These are phyloP conservation scores for Tubosaeta brunneosetosa DNA, from an alignment of 768 basidiomycete species.

Conservation along the genomic window DNA sequence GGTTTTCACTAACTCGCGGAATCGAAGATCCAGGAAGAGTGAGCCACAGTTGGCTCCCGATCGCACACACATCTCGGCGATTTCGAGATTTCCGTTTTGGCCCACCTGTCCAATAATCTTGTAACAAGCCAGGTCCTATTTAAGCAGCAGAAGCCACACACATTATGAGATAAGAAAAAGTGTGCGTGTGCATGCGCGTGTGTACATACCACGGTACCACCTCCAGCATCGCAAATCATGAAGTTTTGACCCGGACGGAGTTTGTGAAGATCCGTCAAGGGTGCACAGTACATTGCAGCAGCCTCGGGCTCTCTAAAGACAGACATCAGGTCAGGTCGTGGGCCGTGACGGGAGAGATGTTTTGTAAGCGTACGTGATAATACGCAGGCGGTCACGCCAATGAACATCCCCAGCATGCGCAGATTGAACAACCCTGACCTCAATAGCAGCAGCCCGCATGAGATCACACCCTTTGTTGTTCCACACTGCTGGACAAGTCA, in stretches of 20 bases:
- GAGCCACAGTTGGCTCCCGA: slow-evolving; percentile 87
- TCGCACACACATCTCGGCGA: slow-evolving; percentile 85
- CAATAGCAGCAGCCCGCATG: slow-evolving; percentile 82
- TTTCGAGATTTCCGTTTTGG: slow-evolving; percentile 75
- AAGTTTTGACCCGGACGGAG: slow-evolving; percentile 79
- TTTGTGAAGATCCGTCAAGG: slow-evolving; percentile 74
- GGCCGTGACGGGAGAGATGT: slow-evolving; percentile 3
- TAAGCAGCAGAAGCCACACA: slow-evolving; percentile 5
- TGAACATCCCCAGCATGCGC: slow-evolving; percentile 61
- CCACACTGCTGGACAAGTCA: slow-evolving; percentile 92
- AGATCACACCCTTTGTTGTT: slow-evolving; percentile 80
- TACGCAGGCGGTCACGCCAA: slow-evolving; percentile 78
- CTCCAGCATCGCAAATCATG: slow-evolving; percentile 92
- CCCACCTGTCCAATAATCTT: slow-evolving; percentile 79
- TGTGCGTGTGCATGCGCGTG: too few species aligned
- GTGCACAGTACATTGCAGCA: slow-evolving; percentile 86
- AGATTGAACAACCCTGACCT: slow-evolving; percentile 73
- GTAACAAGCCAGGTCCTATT: slow-evolving; percentile 48
- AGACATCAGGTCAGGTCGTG: slow-evolving; percentile 1
- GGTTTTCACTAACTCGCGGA: slow-evolving; percentile 76
- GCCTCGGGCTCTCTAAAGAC: slow-evolving; percentile 63
- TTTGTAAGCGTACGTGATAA: slow-evolving; percentile 56
- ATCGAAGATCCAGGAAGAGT: slow-evolving; percentile 82
- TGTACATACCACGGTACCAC: slow-evolving; percentile 62
- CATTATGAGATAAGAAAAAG: not conserved